phyloP scores from a whole-genome alignment of 2,329 filamentous ascomycete genomes.

The Mycosphaerella arachidis region DNA sequence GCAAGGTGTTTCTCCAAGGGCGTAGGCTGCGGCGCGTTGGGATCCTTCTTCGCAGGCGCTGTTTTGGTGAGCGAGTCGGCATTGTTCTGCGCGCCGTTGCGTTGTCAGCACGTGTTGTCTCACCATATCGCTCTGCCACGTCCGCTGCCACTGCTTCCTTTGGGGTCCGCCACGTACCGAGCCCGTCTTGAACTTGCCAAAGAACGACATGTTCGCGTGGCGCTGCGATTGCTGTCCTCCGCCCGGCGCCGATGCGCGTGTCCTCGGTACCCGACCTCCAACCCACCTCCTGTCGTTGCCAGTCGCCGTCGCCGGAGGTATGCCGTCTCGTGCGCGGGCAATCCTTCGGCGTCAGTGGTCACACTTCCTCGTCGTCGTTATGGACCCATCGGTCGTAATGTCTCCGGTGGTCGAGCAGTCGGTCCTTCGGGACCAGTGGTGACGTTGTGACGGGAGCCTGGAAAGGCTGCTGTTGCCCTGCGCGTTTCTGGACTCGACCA shows the following conservation, averaged over 20 bases:
- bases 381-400: constrained; percentile 5
- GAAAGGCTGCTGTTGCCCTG: not conserved
- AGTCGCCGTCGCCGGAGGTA: not conserved
- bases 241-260: not conserved
- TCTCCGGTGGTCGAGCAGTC: not conserved
- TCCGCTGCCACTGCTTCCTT: not conserved
- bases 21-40: constrained; percentile 52
- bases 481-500: not conserved
- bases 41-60: constrained; percentile 55
- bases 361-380: not conserved
- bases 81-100: constrained; percentile 41
- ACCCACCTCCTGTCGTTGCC: not conserved
- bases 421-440: not conserved
- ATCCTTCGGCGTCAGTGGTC: not conserved
- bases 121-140: not conserved
- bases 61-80: constrained; percentile 44
- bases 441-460: not conserved
- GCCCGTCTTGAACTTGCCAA: constrained; percentile 50
- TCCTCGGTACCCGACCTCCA: not conserved
- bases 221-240: not conserved
- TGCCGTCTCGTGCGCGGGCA: constrained; percentile 1
- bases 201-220: constrained; percentile 48
- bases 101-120: constrained; percentile 14
- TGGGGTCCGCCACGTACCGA: constrained; percentile 36
- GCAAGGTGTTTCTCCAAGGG: constrained; percentile 71